Base-by-base conservation (phyloP, 768 basidiomycete genomes). In the Melanogaster broomeanus region DNA sequence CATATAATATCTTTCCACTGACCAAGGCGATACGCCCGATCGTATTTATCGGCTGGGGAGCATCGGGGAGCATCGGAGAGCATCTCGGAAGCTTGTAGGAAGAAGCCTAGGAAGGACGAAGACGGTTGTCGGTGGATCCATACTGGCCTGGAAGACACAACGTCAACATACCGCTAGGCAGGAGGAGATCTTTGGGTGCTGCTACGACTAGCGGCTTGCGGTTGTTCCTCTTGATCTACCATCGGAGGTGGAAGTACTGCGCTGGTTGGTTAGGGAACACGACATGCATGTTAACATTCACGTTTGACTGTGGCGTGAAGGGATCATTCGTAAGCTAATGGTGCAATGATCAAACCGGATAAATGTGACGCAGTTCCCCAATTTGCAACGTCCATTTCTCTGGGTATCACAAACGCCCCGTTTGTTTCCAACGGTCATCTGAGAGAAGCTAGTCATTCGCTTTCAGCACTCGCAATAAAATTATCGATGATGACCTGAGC, bases 371-470 rank as follows among this genome's bases (percentile, higher is more conserved):
- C n/a, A 16, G 30, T 13, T 25, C 3, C 42, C 64, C 49, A 48
- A 88, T 90, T 77, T 93, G 93, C n/a, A 96, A 74, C 84, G 92
- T 89, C 94, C 94, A 97, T 74, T 97, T 97, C 4, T 92, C 91
- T 93, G 25, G 6, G 2, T 16, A 27, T 33, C n/a, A 25, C 27
- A n/a, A 34, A 2, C 2, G 18, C 11, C 13, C 15, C 33, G 24
- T 21, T 5, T 3, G 30, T 48, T 38, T 47, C 22, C 11, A 25
- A 3, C 7, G 2, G 11, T 28, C 24, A 33, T 16, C 15, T 27
- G n/a, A 13, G 10, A 6, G 16, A 33, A 30, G 15, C 1, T 21
- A 0, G 7, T 13, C 2, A 69, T 87, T 51, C 59, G 91, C 93
- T 87, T 71, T 95, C 90, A 16, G 87, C 78, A 3, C 91, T 93